Evolutionary conservation across 2,329 filamentous ascomycete species (phyloP).

Genomic region (Ampelomyces quisqualis): DNA sequence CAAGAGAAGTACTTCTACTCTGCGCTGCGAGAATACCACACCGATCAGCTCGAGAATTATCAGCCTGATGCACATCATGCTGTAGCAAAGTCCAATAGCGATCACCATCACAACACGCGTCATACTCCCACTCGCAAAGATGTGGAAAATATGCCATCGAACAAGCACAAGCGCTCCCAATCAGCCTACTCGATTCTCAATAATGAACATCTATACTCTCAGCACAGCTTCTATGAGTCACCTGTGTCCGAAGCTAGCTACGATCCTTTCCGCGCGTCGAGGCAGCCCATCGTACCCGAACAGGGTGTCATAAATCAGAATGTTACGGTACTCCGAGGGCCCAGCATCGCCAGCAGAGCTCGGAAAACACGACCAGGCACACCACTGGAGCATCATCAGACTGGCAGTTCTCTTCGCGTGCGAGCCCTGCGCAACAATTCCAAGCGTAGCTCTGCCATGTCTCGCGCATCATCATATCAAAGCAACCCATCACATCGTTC

Average conservation of each 20-base stretch:
- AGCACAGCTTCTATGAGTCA: constrained; percentile 54
- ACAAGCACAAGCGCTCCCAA: constrained; percentile 48
- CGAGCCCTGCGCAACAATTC: constrained; percentile 41
- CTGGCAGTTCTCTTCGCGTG: constrained; percentile 48
- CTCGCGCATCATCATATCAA: constrained; percentile 36
- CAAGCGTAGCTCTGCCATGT: constrained; percentile 35
- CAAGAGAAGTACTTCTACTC: constrained; percentile 94
- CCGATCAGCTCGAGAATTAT: constrained; percentile 85
- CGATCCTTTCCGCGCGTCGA: constrained; percentile 78
- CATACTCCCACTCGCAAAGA: constrained; percentile 26
- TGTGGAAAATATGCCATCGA: constrained; percentile 39
- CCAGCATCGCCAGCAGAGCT: constrained; percentile 28
- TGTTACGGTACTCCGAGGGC: constrained; percentile 65
- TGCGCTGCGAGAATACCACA: constrained; percentile 76
- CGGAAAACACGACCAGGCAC: constrained; percentile 42
- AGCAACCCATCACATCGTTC: constrained; percentile 34
- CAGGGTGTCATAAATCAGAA: constrained; percentile 62
- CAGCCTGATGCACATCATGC: constrained; percentile 61
- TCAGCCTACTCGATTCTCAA: constrained; percentile 60
- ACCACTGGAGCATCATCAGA: constrained; percentile 40
- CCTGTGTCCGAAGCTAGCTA: constrained; percentile 64
- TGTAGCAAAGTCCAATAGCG: constrained; percentile 81
- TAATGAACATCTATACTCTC: constrained; percentile 53
- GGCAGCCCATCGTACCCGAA: constrained; percentile 50
- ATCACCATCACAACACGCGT: constrained; percentile 65